Evolutionary conservation across 169 alveolate species (phyloP).

Genomic region (Besnoitia besnoiti): DNA sequence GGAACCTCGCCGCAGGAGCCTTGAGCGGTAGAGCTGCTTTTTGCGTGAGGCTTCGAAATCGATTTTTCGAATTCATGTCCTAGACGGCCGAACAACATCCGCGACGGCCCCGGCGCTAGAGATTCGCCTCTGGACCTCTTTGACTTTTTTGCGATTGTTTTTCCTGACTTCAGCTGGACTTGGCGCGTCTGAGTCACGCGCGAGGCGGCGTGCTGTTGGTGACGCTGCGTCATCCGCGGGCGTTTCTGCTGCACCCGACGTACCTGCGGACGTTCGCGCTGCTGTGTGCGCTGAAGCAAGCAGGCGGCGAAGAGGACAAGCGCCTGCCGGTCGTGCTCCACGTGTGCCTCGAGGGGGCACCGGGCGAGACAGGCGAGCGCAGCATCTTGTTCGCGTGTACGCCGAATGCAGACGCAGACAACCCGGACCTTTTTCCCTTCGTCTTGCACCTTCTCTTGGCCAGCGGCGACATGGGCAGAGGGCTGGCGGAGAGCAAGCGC

Average conservation of each 20-base stretch:
- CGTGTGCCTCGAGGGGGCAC: not conserved
- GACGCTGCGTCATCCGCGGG: not conserved
- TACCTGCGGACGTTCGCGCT: conserved; percentile 35
- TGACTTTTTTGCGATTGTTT: not conserved
- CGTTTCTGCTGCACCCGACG: not conserved
- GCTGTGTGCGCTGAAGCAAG: conserved; percentile 23
- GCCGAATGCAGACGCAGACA: conserved; percentile 14
- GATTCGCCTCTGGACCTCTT: not conserved
- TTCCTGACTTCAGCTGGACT: conserved; percentile 5
- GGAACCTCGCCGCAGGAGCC: no score
- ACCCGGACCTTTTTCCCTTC: conserved; percentile 40
- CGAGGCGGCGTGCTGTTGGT: conserved; percentile 40
- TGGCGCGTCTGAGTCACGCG: not conserved
- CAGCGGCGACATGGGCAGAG: not conserved
- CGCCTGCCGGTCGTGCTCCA: conserved; percentile 28
- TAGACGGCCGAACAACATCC: no score
- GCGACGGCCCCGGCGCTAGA: no score
- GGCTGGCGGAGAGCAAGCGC: not conserved
- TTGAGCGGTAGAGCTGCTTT: no score
- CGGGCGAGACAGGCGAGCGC: not conserved
- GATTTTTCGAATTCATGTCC: no score
- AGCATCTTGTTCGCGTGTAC: conserved; percentile 13
- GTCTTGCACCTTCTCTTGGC: not conserved
- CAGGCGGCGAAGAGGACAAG: not conserved
- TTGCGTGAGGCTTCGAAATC: no score